phyloP scores from a whole-genome alignment of 176 grass and related monocot species.

The Oryza coarctata region DNA sequence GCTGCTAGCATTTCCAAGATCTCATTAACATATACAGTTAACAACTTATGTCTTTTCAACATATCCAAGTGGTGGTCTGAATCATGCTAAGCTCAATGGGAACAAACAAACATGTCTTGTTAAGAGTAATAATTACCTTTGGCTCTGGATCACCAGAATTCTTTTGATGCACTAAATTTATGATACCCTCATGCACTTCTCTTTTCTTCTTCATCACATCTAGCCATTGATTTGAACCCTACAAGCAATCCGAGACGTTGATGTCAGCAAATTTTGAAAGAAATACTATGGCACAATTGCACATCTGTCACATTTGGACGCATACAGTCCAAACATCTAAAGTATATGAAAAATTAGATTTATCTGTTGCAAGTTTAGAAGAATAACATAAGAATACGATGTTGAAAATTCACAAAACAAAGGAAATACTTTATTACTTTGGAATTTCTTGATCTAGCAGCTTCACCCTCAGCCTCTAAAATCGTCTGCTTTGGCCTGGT shows the following conservation, averaged over 20 bases:
- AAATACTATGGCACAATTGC: background rate
- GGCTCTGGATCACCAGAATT: conserved; percentile 36
- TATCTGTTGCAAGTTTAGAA: conserved; percentile 13
- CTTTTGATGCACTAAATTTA: conserved; percentile 78
- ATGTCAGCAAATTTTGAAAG: background rate
- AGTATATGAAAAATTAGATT: background rate
- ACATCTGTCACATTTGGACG: background rate
- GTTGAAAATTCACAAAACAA: conserved; percentile 6
- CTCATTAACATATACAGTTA: background rate
- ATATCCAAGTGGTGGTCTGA: background rate
- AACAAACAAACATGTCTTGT: conserved; percentile 9
- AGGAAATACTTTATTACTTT: conserved; percentile 49
- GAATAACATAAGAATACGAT: conserved; percentile 18
- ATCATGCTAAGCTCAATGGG: background rate
- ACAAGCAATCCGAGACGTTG: conserved; percentile 25
- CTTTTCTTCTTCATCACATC: conserved; percentile 97
- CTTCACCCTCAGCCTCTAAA: conserved; percentile 94
- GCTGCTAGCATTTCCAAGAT: conserved; percentile 22
- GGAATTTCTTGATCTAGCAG: conserved; percentile 61
- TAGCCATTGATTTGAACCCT: conserved; percentile 80
- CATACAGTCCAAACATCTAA: background rate
- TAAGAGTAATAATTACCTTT: conserved; percentile 58
- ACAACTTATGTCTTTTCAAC: background rate
- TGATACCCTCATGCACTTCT: conserved; percentile 82
- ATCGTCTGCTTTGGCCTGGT: conserved; percentile 93